Percentiles rank a stretch among this genome's conserved stretches.
Evolutionary conservation across 179 eudicot genomes (phyloP).

Genomic region (Gypsophila paniculata): DNA sequence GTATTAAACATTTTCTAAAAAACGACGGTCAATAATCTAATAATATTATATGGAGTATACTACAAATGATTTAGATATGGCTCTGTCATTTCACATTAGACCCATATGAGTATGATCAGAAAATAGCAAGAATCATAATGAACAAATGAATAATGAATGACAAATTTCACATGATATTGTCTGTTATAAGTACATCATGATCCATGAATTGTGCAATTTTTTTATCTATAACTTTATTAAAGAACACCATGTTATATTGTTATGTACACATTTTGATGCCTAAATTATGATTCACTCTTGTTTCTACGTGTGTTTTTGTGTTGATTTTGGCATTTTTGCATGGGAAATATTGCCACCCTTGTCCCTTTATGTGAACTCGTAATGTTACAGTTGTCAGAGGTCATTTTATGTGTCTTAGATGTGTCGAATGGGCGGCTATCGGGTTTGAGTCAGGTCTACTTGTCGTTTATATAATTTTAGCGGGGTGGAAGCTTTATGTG

Average conservation of each 20-base stretch:
- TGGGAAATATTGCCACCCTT: neutral
- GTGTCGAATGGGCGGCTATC: neutral
- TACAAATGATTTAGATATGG: neutral
- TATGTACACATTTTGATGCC: constrained; percentile 6
- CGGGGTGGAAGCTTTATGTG: no score
- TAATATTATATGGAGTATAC: neutral
- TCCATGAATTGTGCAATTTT: constrained; percentile 26
- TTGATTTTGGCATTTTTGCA: constrained; percentile 12
- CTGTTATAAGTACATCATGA: constrained; percentile 26
- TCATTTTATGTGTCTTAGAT: no score
- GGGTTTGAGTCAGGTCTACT: neutral
- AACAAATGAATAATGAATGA: neutral
- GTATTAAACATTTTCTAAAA: no score
- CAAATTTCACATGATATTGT: constrained; percentile 28
- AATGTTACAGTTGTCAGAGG: constrained; percentile 12
- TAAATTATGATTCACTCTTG: constrained; percentile 9
- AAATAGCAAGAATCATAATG: neutral
- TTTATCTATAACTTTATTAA: constrained; percentile 14
- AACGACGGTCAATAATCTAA: neutral
- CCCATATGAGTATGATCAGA: neutral
- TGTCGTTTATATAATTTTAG: no score
- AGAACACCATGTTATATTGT: neutral
- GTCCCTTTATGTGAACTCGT: constrained; percentile 8
- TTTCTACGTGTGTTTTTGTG: constrained; percentile 17
- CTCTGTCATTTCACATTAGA: constrained; percentile 8